Evolutionary conservation across 306 rosid genomes (phyloP).

Genomic region (Lathyrus aphaca): DNA sequence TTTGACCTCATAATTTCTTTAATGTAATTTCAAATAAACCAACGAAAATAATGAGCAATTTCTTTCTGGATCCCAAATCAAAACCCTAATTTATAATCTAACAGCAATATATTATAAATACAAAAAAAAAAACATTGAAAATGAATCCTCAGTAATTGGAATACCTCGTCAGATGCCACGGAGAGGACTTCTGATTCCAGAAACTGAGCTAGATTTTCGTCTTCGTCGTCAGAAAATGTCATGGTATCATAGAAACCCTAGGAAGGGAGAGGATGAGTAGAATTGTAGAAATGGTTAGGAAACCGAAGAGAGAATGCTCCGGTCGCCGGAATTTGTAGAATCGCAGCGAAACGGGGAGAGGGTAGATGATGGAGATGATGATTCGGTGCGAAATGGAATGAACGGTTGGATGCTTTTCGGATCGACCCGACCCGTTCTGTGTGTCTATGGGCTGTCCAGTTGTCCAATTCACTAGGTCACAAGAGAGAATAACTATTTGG

Average conservation of each 20-base stretch:
- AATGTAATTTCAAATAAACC: conserved; percentile 1
- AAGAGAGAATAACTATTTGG: not conserved
- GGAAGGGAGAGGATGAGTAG: not conserved
- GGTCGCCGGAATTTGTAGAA: conserved; percentile 42
- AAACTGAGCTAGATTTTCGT: conserved; percentile 70
- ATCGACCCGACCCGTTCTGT: conserved; percentile 23
- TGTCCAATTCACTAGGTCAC: conserved; percentile 17
- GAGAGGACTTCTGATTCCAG: conserved; percentile 88
- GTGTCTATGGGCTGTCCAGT: not conserved
- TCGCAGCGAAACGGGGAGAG: conserved; percentile 2
- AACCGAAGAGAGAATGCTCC: conserved; percentile 9
- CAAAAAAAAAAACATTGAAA: not conserved
- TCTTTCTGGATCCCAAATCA: conserved; percentile 17
- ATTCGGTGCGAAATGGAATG: conserved; percentile 31
- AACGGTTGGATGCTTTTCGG: conserved; percentile 42
- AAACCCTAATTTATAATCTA: conserved; percentile 37
- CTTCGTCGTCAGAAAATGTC: conserved; percentile 80
- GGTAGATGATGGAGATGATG: conserved; percentile 26
- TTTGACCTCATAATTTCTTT: too few species aligned
- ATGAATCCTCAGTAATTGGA: not conserved
- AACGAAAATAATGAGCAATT: not conserved
- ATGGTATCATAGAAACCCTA: conserved; percentile 35
- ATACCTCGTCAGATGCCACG: conserved; percentile 72
- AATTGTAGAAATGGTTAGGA: not conserved
- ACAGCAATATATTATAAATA: not conserved